Percentiles rank a stretch among this genome's conserved stretches.
These are phyloP conservation scores for Aspergillus asperescens DNA, from an alignment of 495 filamentous ascomycete species.

Conservation along the genomic window DNA sequence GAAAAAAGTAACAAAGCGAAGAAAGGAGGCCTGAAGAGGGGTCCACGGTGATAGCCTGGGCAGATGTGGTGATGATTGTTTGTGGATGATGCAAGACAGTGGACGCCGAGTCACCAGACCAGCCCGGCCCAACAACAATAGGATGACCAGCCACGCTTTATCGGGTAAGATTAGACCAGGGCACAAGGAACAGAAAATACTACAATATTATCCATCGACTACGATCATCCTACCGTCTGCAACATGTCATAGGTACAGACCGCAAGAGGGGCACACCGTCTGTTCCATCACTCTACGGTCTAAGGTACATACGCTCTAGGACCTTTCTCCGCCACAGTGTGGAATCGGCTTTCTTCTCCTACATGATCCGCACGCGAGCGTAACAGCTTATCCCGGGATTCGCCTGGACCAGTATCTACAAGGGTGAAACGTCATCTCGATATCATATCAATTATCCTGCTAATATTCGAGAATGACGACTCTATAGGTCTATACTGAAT, in stretches of 20 bases:
- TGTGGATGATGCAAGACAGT: slow-evolving; percentile 12
- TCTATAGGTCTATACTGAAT: neutral
- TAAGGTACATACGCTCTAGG: too few species aligned
- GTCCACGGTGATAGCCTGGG: neutral
- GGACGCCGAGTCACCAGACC: slow-evolving; percentile 7
- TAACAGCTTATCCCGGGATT: neutral
- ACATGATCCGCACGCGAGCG: neutral
- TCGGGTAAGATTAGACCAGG: neutral
- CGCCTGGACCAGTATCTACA: neutral
- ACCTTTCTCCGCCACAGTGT: neutral
- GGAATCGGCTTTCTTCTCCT: neutral
- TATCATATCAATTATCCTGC: slow-evolving; percentile 1
- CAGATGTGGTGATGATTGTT: slow-evolving; percentile 5
- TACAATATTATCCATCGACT: neutral
- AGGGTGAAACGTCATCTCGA: slow-evolving; percentile 1
- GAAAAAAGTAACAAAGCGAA: slow-evolving; percentile 6
- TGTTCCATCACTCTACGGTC: too few species aligned
- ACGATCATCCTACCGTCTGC: neutral
- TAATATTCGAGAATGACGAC: too few species aligned
- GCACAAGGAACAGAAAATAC: neutral
- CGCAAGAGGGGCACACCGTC: neutral
- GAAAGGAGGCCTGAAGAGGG: neutral
- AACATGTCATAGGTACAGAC: neutral
- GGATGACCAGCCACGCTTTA: too few species aligned
- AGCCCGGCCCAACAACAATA: neutral